A percentile compares a stretch with the other conserved stretches of the same genome.
These are phyloP conservation scores for Debaryomyces robertsiae DNA, from an alignment of 1,139 yeast genomes.

Conservation along the genomic window DNA sequence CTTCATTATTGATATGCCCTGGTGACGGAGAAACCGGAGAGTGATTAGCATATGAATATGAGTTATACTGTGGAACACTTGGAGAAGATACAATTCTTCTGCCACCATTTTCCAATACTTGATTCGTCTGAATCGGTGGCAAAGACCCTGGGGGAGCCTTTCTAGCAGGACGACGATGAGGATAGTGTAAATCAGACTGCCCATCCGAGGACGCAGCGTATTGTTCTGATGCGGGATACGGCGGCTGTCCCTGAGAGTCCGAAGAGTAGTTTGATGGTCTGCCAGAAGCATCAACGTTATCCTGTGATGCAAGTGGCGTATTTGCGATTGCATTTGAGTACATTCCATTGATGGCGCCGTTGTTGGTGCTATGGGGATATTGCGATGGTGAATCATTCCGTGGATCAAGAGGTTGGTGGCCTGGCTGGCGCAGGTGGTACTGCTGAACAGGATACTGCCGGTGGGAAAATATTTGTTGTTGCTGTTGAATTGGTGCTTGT, in stretches of 20 bases:
- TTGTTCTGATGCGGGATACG: slow-evolving; percentile 11
- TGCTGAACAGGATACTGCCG: slow-evolving; percentile 4
- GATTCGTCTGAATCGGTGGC: slow-evolving; percentile 25
- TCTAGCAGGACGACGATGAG: slow-evolving; percentile 13
- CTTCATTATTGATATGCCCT: slow-evolving; percentile 16
- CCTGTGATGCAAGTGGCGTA: slow-evolving; percentile 17
- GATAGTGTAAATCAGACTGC: slow-evolving; percentile 8
- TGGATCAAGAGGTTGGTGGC: slow-evolving; percentile 3
- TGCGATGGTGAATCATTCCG: slow-evolving; percentile 6
- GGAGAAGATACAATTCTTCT: slow-evolving; percentile 33
- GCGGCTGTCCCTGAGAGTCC: slow-evolving; percentile 11
- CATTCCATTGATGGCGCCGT: slow-evolving; percentile 6
- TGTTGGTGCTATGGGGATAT: slow-evolving; percentile 12
- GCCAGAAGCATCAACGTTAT: slow-evolving; percentile 6
- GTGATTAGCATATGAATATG: slow-evolving; percentile 10
- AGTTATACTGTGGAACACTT: slow-evolving; percentile 18
- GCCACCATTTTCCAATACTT: slow-evolving; percentile 12
- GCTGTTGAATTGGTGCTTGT: slow-evolving; percentile 10
- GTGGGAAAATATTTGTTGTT: not conserved
- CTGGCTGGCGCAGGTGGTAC: slow-evolving; percentile 11
- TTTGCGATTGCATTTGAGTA: slow-evolving; percentile 10
- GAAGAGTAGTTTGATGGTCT: slow-evolving; percentile 4
- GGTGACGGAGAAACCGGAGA: slow-evolving; percentile 16
- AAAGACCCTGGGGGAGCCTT: slow-evolving; percentile 18
- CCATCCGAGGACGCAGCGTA: slow-evolving; percentile 5